Conservation (phyloP, 2,329 filamentous ascomycete species). For the Fusarium verrucosum region DNA sequence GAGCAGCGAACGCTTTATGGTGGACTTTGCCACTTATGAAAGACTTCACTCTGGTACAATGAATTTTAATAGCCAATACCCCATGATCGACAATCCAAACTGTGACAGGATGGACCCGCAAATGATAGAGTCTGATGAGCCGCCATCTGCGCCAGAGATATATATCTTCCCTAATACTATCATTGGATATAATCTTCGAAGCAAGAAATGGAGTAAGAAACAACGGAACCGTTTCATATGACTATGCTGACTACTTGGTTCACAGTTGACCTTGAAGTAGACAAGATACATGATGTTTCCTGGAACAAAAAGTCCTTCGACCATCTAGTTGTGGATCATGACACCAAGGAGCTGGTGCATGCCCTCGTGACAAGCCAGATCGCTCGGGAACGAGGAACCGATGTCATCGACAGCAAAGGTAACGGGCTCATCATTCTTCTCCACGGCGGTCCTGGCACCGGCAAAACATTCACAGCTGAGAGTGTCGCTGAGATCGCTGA, state of each 20-base stretch:
- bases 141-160: not conserved
- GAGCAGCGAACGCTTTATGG: not conserved
- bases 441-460: conserved; percentile 47
- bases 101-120: not conserved
- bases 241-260: not conserved
- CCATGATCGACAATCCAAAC: not conserved
- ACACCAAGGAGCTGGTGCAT: conserved; percentile 20
- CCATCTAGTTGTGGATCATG: conserved; percentile 8
- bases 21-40: not conserved
- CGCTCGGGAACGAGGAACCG: conserved; percentile 19
- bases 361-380: conserved; percentile 7
- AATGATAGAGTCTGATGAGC: not conserved
- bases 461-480: conserved; percentile 47
- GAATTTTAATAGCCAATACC: not conserved
- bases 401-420: conserved; percentile 48
- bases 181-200: not conserved
- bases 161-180: not conserved
- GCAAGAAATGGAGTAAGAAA: not conserved
- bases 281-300: conserved; percentile 2
- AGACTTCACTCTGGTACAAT: not conserved
- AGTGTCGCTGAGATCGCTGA: conserved; percentile 35
- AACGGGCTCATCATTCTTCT: conserved; percentile 47
- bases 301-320: conserved; percentile 32
- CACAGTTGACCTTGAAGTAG: not conserved
- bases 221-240: not conserved